A percentile compares a stretch with the other conserved stretches of the same genome.
Conservation (phyloP, 768 basidiomycete species). For the Naematelia encephala region DNA sequence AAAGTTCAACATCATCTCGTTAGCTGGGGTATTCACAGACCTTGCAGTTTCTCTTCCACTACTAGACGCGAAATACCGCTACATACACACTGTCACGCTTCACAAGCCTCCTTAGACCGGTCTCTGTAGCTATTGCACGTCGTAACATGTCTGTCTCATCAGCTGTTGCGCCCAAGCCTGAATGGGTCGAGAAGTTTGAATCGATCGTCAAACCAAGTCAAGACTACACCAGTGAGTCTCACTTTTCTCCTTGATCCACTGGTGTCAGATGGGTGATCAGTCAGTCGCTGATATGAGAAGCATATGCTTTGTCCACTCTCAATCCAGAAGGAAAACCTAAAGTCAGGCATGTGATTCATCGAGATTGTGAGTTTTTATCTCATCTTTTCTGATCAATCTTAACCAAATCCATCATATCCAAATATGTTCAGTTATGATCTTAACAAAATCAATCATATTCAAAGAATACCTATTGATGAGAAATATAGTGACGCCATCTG, state of each 20-base stretch:
- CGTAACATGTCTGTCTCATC: neutral
- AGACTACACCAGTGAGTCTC: slow-evolving; percentile 23
- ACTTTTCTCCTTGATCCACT: neutral
- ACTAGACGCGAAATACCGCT: no score
- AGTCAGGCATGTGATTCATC: slow-evolving; percentile 46
- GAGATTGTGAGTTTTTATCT: slow-evolving; percentile 31
- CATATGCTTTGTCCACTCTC: slow-evolving; percentile 38
- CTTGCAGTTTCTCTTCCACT: no score
- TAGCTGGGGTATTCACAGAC: no score
- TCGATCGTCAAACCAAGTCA: neutral
- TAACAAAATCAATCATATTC: no score
- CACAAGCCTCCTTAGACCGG: neutral
- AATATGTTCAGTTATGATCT: no score
- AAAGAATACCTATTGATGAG: no score
- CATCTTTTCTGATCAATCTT: no score
- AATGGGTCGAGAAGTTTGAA: slow-evolving; percentile 6
- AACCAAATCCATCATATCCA: no score
- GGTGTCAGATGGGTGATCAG: neutral
- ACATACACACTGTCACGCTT: neutral
- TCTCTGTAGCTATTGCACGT: neutral
- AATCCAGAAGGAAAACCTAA: slow-evolving; percentile 34
- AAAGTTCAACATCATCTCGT: slow-evolving; percentile 75
- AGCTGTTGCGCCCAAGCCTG: neutral
- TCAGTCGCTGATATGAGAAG: slow-evolving; percentile 12
- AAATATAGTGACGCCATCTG: slow-evolving; percentile 34